Evolutionary conservation across 2,329 filamentous ascomycete species (phyloP), one percentile per base, ranked within the genome.

Genomic region (Talaromyces sp.): DNA sequence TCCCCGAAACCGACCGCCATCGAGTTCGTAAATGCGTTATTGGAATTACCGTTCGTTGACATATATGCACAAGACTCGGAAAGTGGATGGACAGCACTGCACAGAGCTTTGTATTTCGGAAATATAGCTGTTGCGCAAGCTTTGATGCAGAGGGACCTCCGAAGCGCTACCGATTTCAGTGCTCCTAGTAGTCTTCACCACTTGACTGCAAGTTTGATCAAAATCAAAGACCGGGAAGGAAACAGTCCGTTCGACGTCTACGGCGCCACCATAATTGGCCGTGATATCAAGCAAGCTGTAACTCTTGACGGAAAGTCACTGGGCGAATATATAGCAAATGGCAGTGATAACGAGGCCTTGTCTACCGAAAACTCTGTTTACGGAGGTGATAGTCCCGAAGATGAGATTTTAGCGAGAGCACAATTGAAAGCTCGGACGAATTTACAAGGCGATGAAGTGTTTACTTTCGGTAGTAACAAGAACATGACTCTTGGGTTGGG

Each of bases 241-340:
- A 91, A 95, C 69, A 96, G 91, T 64, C 93, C 94, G 0, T 93
- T 97, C 64, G 94, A 97, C 70, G 77, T 99, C 10, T 97, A 96
- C 67, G 89, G 90, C 62, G 85, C 89, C 39, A 96, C 91, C 0
- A 94, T 97, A 65, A 87, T 88, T 52, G 82, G 89, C 57, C 84
- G 89, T n/a, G 84, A 83, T n/a, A 70, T 91, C 15, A 81, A 81
- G 58, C 70, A 67, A 10, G 60, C 63, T 25, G 43, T 61, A 25
- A 64, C 62, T 21, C 58, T 56, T 33, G 65, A 67, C n/a, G 69
- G 67, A 10, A 75, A 40, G 25, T 21, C 56, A 17, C 2, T 50
- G 6, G 81, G 50, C 80, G 63, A 58, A 43, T 65, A 66, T 37
- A 67, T 60, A 5, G 76, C 81, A 28, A 83, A 82, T 22, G 78